phyloP scores from a whole-genome alignment of 2,329 filamentous ascomycete species.

The Trichoderma polysporum region DNA sequence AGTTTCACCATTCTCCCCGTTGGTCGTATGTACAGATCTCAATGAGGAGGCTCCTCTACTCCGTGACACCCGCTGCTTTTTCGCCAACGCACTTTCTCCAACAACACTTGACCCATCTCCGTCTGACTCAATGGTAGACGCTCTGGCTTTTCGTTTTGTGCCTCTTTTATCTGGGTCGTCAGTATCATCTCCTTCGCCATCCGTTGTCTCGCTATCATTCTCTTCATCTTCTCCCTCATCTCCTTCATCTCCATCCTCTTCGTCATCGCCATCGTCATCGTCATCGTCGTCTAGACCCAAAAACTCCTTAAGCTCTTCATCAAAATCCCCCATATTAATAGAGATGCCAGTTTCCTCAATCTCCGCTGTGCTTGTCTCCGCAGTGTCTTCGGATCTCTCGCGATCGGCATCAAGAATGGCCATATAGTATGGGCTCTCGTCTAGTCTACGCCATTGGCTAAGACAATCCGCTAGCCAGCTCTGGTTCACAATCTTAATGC shows the following conservation, averaged over 20 bases:
- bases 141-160: conserved; percentile 36
- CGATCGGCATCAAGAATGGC: conserved; percentile 71
- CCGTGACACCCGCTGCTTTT: conserved; percentile 51
- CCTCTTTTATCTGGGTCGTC: conserved; percentile 30
- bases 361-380: conserved; percentile 34
- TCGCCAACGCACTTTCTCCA: conserved; percentile 45
- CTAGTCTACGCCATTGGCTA: conserved; percentile 75
- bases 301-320: conserved; percentile 76
- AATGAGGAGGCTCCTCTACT: conserved; percentile 47
- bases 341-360: conserved; percentile 32
- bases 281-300: conserved; percentile 57
- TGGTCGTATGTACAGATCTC: conserved; percentile 45
- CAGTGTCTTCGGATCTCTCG: conserved; percentile 35
- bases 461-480: conserved; percentile 87
- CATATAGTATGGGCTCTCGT: conserved; percentile 76
- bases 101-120: conserved; percentile 33
- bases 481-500: conserved; percentile 87
- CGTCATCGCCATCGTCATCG: conserved; percentile 37
- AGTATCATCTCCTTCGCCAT: conserved; percentile 32
- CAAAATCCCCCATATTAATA: conserved; percentile 54
- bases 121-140: conserved; percentile 35
- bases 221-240: conserved; percentile 22
- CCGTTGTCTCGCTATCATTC: conserved; percentile 28
- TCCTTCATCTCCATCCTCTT: conserved; percentile 23
- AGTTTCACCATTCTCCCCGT: conserved; percentile 36